Evolutionary conservation across 352 stramenopile species (phyloP).

Genomic region (Phytophthora multivora): DNA sequence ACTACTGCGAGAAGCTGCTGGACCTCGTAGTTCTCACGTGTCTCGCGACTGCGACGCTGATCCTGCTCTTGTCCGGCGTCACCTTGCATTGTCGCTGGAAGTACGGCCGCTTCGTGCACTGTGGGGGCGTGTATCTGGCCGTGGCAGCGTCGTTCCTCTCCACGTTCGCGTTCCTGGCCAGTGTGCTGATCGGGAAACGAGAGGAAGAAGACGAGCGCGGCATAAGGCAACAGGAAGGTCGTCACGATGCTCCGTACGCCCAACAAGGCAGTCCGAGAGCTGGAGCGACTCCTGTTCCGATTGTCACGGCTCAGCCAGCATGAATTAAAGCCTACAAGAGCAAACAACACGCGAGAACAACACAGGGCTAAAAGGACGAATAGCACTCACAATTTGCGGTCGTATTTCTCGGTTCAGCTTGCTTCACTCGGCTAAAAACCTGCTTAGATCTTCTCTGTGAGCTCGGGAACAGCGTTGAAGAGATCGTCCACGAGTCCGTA

Average conservation of each 20-base stretch:
- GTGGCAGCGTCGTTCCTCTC: slow-evolving; percentile 64
- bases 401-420: slow-evolving; percentile 14
- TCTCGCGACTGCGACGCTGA: slow-evolving; percentile 52
- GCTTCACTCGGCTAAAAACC: slow-evolving; percentile 15
- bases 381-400: slow-evolving; percentile 32
- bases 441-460: slow-evolving; percentile 97
- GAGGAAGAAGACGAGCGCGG: slow-evolving; percentile 9
- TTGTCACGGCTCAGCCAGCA: slow-evolving; percentile 20
- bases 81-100: slow-evolving; percentile 49
- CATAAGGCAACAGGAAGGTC: background rate
- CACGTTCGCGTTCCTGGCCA: slow-evolving; percentile 51
- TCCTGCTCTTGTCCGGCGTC: slow-evolving; percentile 62
- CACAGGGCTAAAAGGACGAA: slow-evolving; percentile 20
- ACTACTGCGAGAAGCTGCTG: slow-evolving; percentile 53
- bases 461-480: slow-evolving; percentile 96
- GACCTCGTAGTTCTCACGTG: slow-evolving; percentile 48
- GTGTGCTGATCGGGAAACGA: slow-evolving; percentile 47
- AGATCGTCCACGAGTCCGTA: slow-evolving; percentile 99
- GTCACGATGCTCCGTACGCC: slow-evolving; percentile 1
- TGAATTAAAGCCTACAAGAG: background rate
- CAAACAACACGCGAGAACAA: slow-evolving; percentile 4
- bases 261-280: slow-evolving; percentile 12
- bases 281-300: slow-evolving; percentile 17
- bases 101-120: slow-evolving; percentile 67
- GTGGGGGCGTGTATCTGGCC: slow-evolving; percentile 45